A percentile compares a stretch with the other conserved stretches of the same genome.
Evolutionary conservation across 148 eudicot species (phyloP).

Genomic region (Cornus florida): DNA sequence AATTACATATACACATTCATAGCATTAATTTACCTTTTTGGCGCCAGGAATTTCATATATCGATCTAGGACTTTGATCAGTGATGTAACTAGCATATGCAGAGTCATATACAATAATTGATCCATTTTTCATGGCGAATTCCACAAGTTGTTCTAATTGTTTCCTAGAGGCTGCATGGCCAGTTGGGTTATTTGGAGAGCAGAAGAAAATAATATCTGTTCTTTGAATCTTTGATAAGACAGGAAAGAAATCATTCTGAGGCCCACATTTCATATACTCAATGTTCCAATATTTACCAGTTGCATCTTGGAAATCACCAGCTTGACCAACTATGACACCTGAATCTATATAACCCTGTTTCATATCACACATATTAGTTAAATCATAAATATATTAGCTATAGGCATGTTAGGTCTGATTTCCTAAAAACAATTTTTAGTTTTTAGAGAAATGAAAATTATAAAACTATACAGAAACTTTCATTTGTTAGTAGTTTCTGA

Average conservation of each 20-base stretch:
- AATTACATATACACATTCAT: no score
- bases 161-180: conserved; percentile 71
- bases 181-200: conserved; percentile 91
- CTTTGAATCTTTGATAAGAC: conserved; percentile 44
- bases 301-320: conserved; percentile 46
- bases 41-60: conserved; percentile 85
- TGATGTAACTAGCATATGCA: conserved; percentile 66
- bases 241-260: conserved; percentile 61
- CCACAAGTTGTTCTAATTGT: conserved; percentile 60
- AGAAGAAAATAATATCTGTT: conserved; percentile 85
- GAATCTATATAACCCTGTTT: conserved; percentile 86
- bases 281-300: conserved; percentile 57
- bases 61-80: conserved; percentile 61
- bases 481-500: no score
- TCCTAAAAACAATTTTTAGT: no score
- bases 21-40: conserved; percentile 37
- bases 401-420: no score
- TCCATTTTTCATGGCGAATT: no score
- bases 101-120: conserved; percentile 78
- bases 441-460: no score
- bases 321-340: conserved; percentile 83
- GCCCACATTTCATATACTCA: conserved; percentile 65
- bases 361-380: neutral
- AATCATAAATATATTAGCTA: neutral
- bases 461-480: no score